A percentile compares a stretch with the other conserved stretches of the same genome.
phyloP scores from a whole-genome alignment of 148 eudicot species.

The Silene conica region DNA sequence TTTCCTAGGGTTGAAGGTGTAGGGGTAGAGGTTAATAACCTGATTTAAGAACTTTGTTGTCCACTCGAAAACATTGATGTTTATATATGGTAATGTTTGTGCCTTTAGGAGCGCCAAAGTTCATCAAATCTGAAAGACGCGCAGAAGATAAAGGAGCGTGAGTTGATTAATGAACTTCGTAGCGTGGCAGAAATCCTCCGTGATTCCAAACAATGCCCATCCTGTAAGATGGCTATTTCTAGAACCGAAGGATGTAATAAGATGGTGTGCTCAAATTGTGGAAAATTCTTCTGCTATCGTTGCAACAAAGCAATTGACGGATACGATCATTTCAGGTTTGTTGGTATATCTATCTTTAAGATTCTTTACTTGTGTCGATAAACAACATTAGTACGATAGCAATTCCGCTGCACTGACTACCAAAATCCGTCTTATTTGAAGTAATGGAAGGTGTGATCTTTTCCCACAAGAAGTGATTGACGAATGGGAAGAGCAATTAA shows the following conservation, averaged over 20 bases:
- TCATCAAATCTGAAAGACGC: slow-evolving; percentile 48
- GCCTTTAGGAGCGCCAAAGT: slow-evolving; percentile 67
- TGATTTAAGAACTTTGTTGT: not conserved
- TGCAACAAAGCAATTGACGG: slow-evolving; percentile 70
- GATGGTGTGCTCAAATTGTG: slow-evolving; percentile 77
- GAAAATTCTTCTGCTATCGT: slow-evolving; percentile 71
- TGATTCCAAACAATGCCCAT: slow-evolving; percentile 80
- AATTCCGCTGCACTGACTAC: slow-evolving; percentile 1
- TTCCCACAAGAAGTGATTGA: slow-evolving; percentile 54
- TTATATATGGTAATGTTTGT: slow-evolving; percentile 6
- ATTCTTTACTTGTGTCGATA: too few species aligned
- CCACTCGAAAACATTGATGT: slow-evolving; percentile 1
- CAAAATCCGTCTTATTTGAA: slow-evolving; percentile 23
- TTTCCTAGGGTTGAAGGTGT: too few species aligned
- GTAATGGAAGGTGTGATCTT: slow-evolving; percentile 66
- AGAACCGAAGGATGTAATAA: slow-evolving; percentile 91
- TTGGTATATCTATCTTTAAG: slow-evolving; percentile 13
- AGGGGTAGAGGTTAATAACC: too few species aligned
- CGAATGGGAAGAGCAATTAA: slow-evolving; percentile 59
- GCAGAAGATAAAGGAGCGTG: slow-evolving; percentile 56
- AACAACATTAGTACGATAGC: not conserved
- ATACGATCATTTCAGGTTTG: slow-evolving; percentile 87
- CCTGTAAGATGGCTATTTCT: slow-evolving; percentile 92
- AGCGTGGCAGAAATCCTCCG: slow-evolving; percentile 65
- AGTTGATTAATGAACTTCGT: slow-evolving; percentile 74